phyloP scores from a whole-genome alignment of 2,329 filamentous ascomycete genomes.

The Monilinia aucupariae region DNA sequence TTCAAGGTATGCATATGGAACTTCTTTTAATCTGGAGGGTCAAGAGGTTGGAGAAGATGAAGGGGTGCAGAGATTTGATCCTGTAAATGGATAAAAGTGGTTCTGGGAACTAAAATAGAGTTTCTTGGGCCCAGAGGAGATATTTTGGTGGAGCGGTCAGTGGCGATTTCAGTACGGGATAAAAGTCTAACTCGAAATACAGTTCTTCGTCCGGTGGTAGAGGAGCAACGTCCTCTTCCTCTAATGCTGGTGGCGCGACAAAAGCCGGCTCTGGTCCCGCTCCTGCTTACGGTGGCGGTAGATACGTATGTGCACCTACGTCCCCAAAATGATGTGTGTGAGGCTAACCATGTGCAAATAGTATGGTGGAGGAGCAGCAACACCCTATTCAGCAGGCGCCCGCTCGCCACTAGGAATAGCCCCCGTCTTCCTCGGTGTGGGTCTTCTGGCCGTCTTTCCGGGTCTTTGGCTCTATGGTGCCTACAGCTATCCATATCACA shows the following conservation, averaged over 20 bases:
- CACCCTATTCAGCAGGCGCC: slow-evolving; percentile 56
- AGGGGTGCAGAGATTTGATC: background rate
- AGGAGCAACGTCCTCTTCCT: slow-evolving; percentile 27
- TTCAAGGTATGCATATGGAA: slow-evolving; percentile 30
- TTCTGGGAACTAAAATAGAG: background rate
- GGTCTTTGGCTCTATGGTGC: slow-evolving; percentile 60
- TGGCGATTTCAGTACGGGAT: background rate
- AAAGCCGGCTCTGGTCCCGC: slow-evolving; percentile 52
- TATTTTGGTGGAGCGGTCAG: background rate
- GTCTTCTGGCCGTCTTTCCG: slow-evolving; percentile 40
- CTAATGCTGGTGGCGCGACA: slow-evolving; percentile 46
- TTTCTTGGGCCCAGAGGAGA: background rate
- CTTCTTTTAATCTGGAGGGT: slow-evolving; percentile 14
- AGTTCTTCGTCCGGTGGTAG: slow-evolving; percentile 24
- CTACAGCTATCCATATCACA: slow-evolving; percentile 54
- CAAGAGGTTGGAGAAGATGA: background rate
- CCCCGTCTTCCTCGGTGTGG: slow-evolving; percentile 47
- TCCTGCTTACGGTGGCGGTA: slow-evolving; percentile 55
- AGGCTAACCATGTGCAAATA: background rate
- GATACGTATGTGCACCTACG: slow-evolving; percentile 37
- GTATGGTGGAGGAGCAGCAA: slow-evolving; percentile 59
- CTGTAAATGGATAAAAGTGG: background rate
- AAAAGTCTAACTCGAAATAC: background rate
- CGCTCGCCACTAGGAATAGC: slow-evolving; percentile 47
- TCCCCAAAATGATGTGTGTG: background rate